Conservation (phyloP, 176 grass and related monocot species). For the Eremochloa ophiuroides region DNA sequence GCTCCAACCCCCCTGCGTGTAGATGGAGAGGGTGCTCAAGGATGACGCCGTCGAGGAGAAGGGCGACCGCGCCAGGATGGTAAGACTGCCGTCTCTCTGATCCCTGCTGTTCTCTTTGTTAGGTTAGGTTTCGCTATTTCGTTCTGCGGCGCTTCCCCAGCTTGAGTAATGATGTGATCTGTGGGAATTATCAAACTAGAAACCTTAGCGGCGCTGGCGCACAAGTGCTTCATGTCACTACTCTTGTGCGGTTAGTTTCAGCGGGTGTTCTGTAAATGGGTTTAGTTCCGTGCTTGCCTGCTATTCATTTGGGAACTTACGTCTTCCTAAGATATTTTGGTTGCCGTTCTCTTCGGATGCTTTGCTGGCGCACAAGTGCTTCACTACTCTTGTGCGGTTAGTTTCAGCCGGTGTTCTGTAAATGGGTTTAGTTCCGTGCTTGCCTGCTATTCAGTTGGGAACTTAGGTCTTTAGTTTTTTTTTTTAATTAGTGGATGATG, state of each 20-base stretch:
- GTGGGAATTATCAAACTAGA: neutral
- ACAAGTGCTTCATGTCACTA: too few relatives aligned
- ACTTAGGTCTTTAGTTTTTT: neutral
- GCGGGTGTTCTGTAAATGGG: neutral
- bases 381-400: neutral
- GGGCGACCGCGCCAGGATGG: conserved; percentile 50
- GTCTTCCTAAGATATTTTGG: neutral
- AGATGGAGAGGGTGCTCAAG: conserved; percentile 50
- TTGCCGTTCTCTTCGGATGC: neutral
- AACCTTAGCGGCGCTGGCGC: neutral
- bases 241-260: neutral
- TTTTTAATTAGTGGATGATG: neutral
- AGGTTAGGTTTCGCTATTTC: neutral
- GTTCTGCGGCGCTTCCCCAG: neutral
- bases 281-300: neutral
- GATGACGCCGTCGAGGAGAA: conserved; percentile 52
- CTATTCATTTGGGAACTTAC: neutral
- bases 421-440: neutral
- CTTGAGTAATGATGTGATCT: neutral
- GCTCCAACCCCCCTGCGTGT: neutral
- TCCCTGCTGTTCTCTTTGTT: neutral
- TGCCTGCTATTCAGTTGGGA: neutral
- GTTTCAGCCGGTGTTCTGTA: neutral
- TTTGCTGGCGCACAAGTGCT: neutral
- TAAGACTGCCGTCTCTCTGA: neutral